Conservation (phyloP, 2,329 filamentous ascomycete genomes). For the Penicillium expansum region DNA sequence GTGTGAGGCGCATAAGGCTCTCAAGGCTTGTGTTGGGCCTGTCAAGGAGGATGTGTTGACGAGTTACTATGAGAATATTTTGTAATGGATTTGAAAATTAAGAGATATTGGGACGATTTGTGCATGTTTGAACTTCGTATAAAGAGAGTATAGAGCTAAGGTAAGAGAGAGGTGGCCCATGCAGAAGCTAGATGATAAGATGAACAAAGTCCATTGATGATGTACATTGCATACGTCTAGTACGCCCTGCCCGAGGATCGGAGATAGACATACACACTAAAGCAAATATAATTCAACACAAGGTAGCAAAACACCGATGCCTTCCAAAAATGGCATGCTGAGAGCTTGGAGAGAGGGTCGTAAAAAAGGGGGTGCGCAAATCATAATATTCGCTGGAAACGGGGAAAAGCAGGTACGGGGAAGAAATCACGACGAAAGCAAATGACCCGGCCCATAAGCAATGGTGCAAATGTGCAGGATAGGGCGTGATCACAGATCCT, state of each 20-base stretch:
- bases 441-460: conserved; percentile 16
- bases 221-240: conserved; percentile 29
- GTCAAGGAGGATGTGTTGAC: conserved; percentile 39
- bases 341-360: conserved; percentile 10
- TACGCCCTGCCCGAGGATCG: conserved; percentile 9
- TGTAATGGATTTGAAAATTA: conserved; percentile 19
- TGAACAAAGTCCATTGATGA: conserved; percentile 18
- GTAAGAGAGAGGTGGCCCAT: too few species aligned
- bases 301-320: conserved; percentile 16
- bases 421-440: conserved; percentile 8
- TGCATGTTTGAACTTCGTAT: not conserved
- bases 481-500: conserved; percentile 22
- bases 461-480: conserved; percentile 6
- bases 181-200: not conserved
- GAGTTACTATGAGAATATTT: conserved; percentile 38
- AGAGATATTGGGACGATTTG: not conserved
- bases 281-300: conserved; percentile 4
- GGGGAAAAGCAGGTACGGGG: not conserved
- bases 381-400: conserved; percentile 11
- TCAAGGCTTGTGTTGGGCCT: conserved; percentile 40
- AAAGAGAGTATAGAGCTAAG: not conserved
- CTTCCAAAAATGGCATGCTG: conserved; percentile 15
- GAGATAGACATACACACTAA: conserved; percentile 9
- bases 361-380: conserved; percentile 4
- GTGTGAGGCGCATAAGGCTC: conserved; percentile 54